A percentile compares a stretch with the other conserved stretches of the same genome.
Conservation (phyloP, 345 rosid species). For the Psidium friedrichsthalianum region DNA sequence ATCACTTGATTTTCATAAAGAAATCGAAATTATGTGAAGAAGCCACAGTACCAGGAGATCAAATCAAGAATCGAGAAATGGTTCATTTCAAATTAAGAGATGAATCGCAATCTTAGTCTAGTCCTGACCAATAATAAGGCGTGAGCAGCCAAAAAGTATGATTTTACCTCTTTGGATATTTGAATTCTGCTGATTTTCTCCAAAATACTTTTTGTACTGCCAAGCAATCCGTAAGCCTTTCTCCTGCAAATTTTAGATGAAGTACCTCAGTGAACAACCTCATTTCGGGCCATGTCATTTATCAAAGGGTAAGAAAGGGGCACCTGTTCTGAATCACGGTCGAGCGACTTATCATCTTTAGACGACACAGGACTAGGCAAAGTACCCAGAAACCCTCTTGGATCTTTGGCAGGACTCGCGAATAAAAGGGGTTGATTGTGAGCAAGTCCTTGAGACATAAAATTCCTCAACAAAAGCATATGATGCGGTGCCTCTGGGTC, state of each 20-base stretch:
- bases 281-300: not conserved
- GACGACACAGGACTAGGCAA: slow-evolving; percentile 59
- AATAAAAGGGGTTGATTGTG: slow-evolving; percentile 74
- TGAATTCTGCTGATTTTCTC: slow-evolving; percentile 40
- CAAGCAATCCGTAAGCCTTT: slow-evolving; percentile 80
- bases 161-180: slow-evolving; percentile 24
- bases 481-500: slow-evolving; percentile 98
- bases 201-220: slow-evolving; percentile 83
- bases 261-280: not conserved
- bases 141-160: not conserved
- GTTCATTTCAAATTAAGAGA: not conserved
- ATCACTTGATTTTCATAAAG: not conserved
- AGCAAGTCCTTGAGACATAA: slow-evolving; percentile 95
- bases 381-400: slow-evolving; percentile 80
- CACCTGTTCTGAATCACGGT: slow-evolving; percentile 42
- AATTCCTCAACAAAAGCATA: slow-evolving; percentile 84
- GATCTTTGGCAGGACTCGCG: slow-evolving; percentile 73
- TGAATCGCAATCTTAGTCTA: not conserved
- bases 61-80: not conserved
- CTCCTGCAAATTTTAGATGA: slow-evolving; percentile 26
- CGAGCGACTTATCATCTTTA: slow-evolving; percentile 47
- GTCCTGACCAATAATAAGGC: not conserved
- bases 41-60: not conserved
- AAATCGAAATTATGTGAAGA: not conserved
- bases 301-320: not conserved